Evolutionary conservation across 2,329 filamentous ascomycete species (phyloP).

Genomic region (Pseudocercospora fijiensis): DNA sequence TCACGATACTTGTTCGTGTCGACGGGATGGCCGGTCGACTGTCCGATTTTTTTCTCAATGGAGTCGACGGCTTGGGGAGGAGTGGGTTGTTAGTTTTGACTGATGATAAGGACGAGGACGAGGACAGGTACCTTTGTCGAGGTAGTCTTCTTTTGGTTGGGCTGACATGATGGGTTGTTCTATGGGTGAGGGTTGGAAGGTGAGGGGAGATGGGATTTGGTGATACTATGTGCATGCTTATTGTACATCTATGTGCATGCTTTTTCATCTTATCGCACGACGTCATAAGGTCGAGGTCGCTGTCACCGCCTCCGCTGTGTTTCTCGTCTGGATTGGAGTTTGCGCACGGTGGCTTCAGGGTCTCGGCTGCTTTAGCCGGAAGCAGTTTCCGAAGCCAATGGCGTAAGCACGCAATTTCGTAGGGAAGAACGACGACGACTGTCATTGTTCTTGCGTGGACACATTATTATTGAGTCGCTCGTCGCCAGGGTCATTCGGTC

Average conservation of each 20-base stretch:
- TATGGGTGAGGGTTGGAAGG: not conserved
- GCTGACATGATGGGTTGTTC: conserved; percentile 5
- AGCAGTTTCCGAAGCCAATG: not conserved
- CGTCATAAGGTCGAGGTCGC: not conserved
- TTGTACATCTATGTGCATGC: not conserved
- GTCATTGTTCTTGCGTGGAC: not conserved
- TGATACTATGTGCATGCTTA: too few species aligned
- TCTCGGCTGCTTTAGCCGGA: not conserved
- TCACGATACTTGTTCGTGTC: conserved; percentile 33
- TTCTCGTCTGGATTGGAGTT: not conserved
- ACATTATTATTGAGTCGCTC: not conserved
- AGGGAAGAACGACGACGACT: not conserved
- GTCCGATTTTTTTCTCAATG: conserved; percentile 29
- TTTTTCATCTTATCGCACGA: not conserved
- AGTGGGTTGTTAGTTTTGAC: too few species aligned
- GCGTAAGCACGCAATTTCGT: conserved; percentile 3
- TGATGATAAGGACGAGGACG: too few species aligned
- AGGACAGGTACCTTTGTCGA: conserved; percentile 35
- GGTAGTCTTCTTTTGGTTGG: conserved; percentile 31
- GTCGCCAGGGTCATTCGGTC: not conserved
- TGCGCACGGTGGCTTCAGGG: not conserved
- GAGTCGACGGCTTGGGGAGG: conserved; percentile 29
- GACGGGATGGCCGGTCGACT: conserved; percentile 25
- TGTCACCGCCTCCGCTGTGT: not conserved
- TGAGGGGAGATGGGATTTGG: not conserved